These are phyloP conservation scores for Leccinum pellstonianum DNA, from an alignment of 768 basidiomycete species.

Conservation along the genomic window DNA sequence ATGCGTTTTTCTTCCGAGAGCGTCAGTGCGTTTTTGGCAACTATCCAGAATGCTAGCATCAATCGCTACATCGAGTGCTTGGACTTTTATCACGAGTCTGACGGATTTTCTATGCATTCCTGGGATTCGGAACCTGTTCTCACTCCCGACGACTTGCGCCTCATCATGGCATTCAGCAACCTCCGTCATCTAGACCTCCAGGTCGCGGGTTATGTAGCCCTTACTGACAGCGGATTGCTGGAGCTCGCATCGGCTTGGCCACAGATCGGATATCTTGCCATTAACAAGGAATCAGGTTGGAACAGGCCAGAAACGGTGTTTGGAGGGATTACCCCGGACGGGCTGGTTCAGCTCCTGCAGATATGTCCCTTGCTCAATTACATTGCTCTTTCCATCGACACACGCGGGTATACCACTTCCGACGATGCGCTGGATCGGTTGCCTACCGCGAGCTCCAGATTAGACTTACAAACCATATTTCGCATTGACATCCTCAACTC, in stretches of 20 bases:
- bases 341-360: not conserved
- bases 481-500: too few relatives aligned
- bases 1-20: not conserved
- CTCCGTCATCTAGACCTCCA: not conserved
- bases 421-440: too few relatives aligned
- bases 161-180: not conserved
- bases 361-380: not conserved
- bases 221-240: not conserved
- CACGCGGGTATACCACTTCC: not conserved
- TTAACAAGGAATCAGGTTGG: not conserved
- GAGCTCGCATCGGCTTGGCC: not conserved
- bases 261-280: not conserved
- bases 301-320: too few relatives aligned
- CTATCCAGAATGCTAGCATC: too few relatives aligned
- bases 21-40: too few relatives aligned
- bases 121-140: not conserved
- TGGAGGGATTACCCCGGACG: not conserved
- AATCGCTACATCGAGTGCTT: too few relatives aligned
- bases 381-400: not conserved
- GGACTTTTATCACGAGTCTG: too few relatives aligned
- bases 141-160: not conserved
- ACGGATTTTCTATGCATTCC: too few relatives aligned
- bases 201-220: not conserved
- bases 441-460: too few relatives aligned
- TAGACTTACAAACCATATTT: too few relatives aligned